Evolutionary conservation across 2,329 filamentous ascomycete genomes (phyloP).

Genomic region (Drechslerella coelobrocha): DNA sequence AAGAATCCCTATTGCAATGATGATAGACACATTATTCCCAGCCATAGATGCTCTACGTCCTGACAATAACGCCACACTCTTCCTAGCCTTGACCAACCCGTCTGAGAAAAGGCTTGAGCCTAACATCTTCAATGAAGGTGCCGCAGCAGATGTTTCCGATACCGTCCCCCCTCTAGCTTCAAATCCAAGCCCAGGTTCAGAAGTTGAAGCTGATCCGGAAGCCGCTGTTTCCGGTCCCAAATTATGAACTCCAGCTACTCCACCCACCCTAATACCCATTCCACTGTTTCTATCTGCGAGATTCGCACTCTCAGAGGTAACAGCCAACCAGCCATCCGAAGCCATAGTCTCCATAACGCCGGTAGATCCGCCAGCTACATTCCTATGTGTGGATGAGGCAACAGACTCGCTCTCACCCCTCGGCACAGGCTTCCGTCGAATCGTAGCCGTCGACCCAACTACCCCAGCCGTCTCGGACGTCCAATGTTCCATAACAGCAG

Average conservation of each 20-base stretch:
- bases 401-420: not conserved
- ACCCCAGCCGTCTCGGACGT: conserved; percentile 4
- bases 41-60: not conserved
- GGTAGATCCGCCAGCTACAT: not conserved
- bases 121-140: too few relatives aligned
- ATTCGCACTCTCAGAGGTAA: too few relatives aligned
- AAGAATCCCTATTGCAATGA: not conserved
- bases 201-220: too few relatives aligned
- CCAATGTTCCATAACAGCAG: conserved; percentile 19
- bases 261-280: too few relatives aligned
- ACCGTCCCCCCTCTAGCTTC: not conserved
- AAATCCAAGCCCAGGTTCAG: too few relatives aligned
- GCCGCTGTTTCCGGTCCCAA: conserved; percentile 9
- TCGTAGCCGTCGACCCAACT: not conserved
- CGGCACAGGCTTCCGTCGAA: conserved; percentile 22
- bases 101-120: not conserved
- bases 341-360: conserved; percentile 13
- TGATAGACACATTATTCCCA: not conserved
- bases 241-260: too few relatives aligned
- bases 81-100: not conserved
- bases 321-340: too few relatives aligned
- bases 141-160: not conserved
- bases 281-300: too few relatives aligned
- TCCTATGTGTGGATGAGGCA: too few relatives aligned
- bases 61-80: not conserved